Base-by-base conservation (phyloP, 208 protist genomes). In the Borovskyia barvae region DNA sequence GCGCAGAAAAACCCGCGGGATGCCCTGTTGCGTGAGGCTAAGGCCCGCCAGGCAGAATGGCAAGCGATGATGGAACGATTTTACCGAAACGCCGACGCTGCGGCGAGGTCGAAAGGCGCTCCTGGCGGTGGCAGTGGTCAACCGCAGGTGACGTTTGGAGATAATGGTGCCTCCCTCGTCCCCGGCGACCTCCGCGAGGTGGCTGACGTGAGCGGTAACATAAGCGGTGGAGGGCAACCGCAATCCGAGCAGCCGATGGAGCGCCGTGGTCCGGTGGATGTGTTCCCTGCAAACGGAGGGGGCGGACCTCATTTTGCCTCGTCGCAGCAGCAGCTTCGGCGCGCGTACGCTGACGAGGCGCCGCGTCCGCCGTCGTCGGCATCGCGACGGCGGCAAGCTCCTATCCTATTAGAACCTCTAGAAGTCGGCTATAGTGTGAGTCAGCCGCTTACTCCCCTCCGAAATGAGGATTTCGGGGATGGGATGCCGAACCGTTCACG, bases 1-100 rank as follows among this genome's bases (percentile, higher is more conserved):
- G 61, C 48, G 8, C 69, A 74, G 42, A 42, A 88, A 36, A 89
- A 89, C 54, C 88, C 88, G 28, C 66, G 70, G 4, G 67, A 90
- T 30, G 39, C 41, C 30, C 50, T 89, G 42, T 8, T 90, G 51
- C 66, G 58, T 41, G 63, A 77, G 63, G 72, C 82, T 17, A 35
- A 53, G 24, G 42, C 47, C 30, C 77, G 61, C 12, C 54, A 63
- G 26, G 48, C 63, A 19, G 65, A 77, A 62, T 71, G 59, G 66
- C 40, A 46, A 25, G 51, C 41, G 43, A 42, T 46, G 15, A 54
- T 81, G 58, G 36, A 66, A 48, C 29, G 56, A 22, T 60, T 68
- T 42, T 59, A 68, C 42, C 53, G 35, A 0, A 7, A 60, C 14
- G 14, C 47, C 22, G 35, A 72, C 39, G n/a, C 42, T 0, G 15